These are phyloP conservation scores for Exobasidium rhododendri DNA, from an alignment of 1,284 basidiomycete species.

Conservation along the genomic window DNA sequence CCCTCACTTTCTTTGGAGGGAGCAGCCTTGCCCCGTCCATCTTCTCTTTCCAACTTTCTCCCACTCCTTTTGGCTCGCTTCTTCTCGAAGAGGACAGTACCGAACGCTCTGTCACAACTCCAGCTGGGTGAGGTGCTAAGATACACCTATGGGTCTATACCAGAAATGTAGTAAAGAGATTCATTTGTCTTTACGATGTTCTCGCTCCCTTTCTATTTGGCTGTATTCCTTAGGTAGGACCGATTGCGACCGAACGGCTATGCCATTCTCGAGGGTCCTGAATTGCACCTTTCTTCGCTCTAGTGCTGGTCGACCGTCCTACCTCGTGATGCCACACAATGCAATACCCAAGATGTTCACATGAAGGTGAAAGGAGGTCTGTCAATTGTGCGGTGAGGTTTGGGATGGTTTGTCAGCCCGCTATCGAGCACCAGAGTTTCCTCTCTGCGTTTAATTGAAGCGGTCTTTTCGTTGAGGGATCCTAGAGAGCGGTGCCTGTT, in stretches of 20 bases:
- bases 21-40: constrained; percentile 3
- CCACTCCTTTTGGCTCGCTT: too few relatives aligned
- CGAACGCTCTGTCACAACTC: neutral
- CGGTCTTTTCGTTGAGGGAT: neutral
- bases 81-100: neutral
- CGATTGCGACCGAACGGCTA: neutral
- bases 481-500: neutral
- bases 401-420: neutral
- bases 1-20: neutral
- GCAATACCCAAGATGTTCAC: neutral
- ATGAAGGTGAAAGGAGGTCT: neutral
- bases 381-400: neutral
- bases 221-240: neutral
- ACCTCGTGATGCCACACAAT: neutral
- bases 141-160: neutral
- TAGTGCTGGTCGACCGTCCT: neutral
- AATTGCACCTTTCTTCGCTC: too few relatives aligned
- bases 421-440: neutral
- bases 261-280: too few relatives aligned
- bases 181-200: neutral
- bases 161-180: constrained; percentile 1
- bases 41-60: neutral
- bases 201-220: neutral
- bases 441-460: neutral
- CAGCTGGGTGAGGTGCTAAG: constrained; percentile 6